Evolutionary conservation across 2,329 filamentous ascomycete species (phyloP).

Genomic region (Nothophaeocryptopus gaeumannii): DNA sequence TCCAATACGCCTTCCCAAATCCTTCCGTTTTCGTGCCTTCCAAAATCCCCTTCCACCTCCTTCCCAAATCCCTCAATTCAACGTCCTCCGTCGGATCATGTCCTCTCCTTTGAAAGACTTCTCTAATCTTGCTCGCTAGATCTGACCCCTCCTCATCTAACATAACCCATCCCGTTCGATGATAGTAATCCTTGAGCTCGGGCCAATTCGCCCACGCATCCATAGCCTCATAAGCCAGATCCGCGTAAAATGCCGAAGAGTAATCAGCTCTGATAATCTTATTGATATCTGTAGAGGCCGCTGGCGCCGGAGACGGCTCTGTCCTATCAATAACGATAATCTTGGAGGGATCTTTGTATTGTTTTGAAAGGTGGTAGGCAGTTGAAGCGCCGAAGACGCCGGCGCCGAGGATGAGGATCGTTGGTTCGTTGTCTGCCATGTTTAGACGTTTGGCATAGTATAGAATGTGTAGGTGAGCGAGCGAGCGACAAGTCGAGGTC

Average conservation of each 20-base stretch:
- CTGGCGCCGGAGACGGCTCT: slow-evolving; percentile 46
- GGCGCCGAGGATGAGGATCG: slow-evolving; percentile 39
- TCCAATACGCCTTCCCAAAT: slow-evolving; percentile 47
- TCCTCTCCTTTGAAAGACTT: slow-evolving; percentile 52
- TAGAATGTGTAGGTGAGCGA: not conserved
- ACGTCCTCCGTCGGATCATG: slow-evolving; percentile 43
- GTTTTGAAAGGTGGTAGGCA: slow-evolving; percentile 47
- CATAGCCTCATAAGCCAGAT: slow-evolving; percentile 39
- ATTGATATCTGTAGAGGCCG: slow-evolving; percentile 71
- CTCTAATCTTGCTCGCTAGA: slow-evolving; percentile 51
- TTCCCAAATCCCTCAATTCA: slow-evolving; percentile 39
- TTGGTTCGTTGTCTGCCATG: slow-evolving; percentile 2
- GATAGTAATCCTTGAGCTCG: slow-evolving; percentile 46
- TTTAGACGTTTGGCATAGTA: slow-evolving; percentile 5
- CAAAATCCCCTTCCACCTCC: slow-evolving; percentile 44
- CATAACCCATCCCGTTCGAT: slow-evolving; percentile 60
- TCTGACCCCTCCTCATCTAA: slow-evolving; percentile 50
- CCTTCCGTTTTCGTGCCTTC: slow-evolving; percentile 38
- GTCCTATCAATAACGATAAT: slow-evolving; percentile 45
- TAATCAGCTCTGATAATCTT: slow-evolving; percentile 71
- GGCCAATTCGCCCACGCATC: slow-evolving; percentile 37
- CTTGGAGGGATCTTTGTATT: slow-evolving; percentile 40
- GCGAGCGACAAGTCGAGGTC: slow-evolving; percentile 13
- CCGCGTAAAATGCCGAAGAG: slow-evolving; percentile 30
- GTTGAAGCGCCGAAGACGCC: slow-evolving; percentile 57